A percentile compares a stretch with the other conserved stretches of the same genome.
These are phyloP conservation scores for Epichloe uncinata DNA, from an alignment of 2,329 filamentous ascomycete species.

Conservation along the genomic window DNA sequence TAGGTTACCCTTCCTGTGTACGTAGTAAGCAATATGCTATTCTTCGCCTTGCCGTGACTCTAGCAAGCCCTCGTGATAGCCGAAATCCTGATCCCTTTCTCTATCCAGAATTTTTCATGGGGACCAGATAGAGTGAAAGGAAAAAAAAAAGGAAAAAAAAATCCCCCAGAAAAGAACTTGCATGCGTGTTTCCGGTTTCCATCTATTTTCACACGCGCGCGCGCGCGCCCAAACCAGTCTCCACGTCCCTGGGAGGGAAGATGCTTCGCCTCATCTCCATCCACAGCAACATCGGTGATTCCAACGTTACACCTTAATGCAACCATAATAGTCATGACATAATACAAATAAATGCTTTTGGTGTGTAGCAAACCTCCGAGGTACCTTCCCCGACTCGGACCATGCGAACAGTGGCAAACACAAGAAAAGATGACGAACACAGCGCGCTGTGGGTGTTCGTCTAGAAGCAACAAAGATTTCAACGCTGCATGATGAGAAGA, in stretches of 20 bases:
- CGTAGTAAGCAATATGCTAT: background rate
- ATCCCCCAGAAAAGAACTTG: background rate
- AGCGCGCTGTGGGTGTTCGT: background rate
- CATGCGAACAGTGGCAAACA: background rate
- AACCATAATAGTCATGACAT: constrained; percentile 10
- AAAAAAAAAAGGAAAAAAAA: no score
- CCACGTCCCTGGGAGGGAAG: no score
- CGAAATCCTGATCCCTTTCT: background rate
- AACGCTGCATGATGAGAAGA: no score
- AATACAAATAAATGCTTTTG: constrained; percentile 3
- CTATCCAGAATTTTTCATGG: constrained; percentile 3
- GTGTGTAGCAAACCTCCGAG: background rate
- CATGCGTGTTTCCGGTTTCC: background rate
- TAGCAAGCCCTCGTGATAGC: background rate
- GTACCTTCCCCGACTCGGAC: background rate
- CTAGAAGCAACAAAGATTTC: no score
- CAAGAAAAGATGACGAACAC: background rate
- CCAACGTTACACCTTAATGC: constrained; percentile 1
- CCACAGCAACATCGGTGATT: constrained; percentile 2
- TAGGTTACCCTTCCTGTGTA: background rate
- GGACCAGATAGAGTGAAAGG: background rate
- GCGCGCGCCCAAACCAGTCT: no score
- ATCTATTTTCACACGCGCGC: constrained; percentile 2
- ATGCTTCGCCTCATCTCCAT: no score
- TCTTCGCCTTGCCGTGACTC: background rate